Base-by-base conservation (phyloP, 371 early-diverging fungal species). In the Rhizomucor pusillus region DNA sequence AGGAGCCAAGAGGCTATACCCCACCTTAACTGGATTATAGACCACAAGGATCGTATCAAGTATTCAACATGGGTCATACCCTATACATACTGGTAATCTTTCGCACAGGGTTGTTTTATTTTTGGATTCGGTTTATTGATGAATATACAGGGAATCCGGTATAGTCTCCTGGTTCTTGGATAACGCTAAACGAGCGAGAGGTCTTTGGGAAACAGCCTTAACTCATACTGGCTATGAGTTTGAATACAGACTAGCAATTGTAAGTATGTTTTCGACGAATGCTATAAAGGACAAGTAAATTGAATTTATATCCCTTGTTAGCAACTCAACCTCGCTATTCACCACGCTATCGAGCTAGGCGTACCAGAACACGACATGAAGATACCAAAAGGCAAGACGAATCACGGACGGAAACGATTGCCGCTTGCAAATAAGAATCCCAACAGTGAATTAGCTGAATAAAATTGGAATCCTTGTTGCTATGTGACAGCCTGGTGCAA, bases 11-110 rank as follows among this genome's bases (percentile, higher is more conserved):
- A 78, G 22, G 68, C 71, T 6, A 73, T 78, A 43, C 60, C 66
- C 16, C 75, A 78, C 53, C 46, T 82, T 35, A 78, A 75, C 43
- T 85, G 86, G 86, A 77, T 85, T 23, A 56, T 82, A 43, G 86
- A 83, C 44, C 71, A 80, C 47, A 63, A 69, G 33, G 63, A 71
- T 13, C 74, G 69, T 45, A 74, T 81, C 41, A 56, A 56, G 18
- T 63, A 79, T 19, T 71, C 81, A 16, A 79, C 73, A 36, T 85
- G 82, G 82, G 60, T 82, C 12, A 68, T 80, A 2, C 86, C 86
- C 2, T 85, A 80, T 57, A 74, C 86, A 19, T 82, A 75, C 57
- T 85, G 84, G 77, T 67, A 77, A 60, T 3, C 19, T 18, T n/a
- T 43, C 16, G 13, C 25, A 22, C 1, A 4, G 13, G 24, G 19